A percentile compares a stretch with the other conserved stretches of the same genome.
Conservation (phyloP, 192 early-diverging fungal genomes). For the Backusella sp. region DNA sequence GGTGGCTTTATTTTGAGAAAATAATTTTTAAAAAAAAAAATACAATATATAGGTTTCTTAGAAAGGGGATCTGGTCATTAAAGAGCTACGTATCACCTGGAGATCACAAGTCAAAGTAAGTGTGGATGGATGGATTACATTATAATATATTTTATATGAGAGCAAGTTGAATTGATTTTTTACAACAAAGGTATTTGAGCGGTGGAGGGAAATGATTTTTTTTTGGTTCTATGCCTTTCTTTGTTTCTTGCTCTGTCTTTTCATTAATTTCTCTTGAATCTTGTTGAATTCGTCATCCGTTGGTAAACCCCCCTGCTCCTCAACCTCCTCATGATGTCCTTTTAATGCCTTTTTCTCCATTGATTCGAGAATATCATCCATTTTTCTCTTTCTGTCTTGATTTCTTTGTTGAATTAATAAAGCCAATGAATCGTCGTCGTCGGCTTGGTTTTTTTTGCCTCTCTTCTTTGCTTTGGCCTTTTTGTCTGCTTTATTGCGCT, state of each 20-base stretch:
- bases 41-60: conserved; percentile 26
- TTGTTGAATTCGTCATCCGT: conserved; percentile 66
- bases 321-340: conserved; percentile 53
- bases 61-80: conserved; percentile 51
- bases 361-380: conserved; percentile 59
- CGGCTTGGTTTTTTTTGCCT: conserved; percentile 38
- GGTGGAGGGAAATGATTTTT: neutral
- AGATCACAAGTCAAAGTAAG: conserved; percentile 38
- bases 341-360: conserved; percentile 53
- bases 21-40: too few species aligned
- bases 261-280: conserved; percentile 57
- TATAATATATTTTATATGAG: neutral
- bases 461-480: conserved; percentile 57
- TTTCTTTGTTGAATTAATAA: conserved; percentile 56
- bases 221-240: neutral
- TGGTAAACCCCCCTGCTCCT: conserved; percentile 47
- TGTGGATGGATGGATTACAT: neutral
- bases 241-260: conserved; percentile 32
- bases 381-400: conserved; percentile 44
- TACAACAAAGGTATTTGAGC: neutral
- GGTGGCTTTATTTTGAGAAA: neutral
- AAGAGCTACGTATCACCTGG: conserved; percentile 46
- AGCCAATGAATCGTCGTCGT: conserved; percentile 42
- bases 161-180: neutral
- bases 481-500: conserved; percentile 56